A percentile compares a stretch with the other conserved stretches of the same genome.
Conservation (phyloP, 2,329 filamentous ascomycete genomes). For the Cladorrhinum sp. region DNA sequence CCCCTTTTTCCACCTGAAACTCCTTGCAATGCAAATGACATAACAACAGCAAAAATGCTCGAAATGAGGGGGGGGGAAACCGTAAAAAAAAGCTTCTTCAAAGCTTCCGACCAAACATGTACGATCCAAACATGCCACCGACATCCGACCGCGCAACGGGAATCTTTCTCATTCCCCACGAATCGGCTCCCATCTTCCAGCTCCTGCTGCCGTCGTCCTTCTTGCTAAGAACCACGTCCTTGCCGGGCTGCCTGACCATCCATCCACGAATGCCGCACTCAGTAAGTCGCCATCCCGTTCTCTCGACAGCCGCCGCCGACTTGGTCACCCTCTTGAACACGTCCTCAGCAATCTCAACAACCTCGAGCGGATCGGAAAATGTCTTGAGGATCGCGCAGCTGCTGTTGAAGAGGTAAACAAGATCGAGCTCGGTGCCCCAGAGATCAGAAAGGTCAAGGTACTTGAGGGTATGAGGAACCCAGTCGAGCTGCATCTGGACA, state of each 20-base stretch:
- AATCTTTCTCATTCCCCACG: conserved; percentile 86
- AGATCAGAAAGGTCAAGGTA: conserved; percentile 78
- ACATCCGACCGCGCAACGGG: conserved; percentile 90
- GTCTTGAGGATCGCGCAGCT: conserved; percentile 55
- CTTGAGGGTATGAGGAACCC: conserved; percentile 60
- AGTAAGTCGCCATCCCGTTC: conserved; percentile 66
- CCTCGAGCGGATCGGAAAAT: conserved; percentile 66
- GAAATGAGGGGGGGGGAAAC: background rate
- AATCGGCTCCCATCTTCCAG: conserved; percentile 84
- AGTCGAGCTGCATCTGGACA: conserved; percentile 35
- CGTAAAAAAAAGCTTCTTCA: conserved; percentile 28
- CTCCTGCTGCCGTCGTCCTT: conserved; percentile 57
- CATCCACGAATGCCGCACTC: conserved; percentile 65
- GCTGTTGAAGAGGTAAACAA: conserved; percentile 51
- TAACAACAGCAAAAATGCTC: background rate
- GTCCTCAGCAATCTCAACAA: conserved; percentile 71
- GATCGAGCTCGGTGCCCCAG: conserved; percentile 57
- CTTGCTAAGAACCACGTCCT: conserved; percentile 30
- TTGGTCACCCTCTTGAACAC: conserved; percentile 64
- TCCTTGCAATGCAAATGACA: conserved; percentile 4
- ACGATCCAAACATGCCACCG: conserved; percentile 84
- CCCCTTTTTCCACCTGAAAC: background rate
- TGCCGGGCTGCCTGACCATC: conserved; percentile 49
- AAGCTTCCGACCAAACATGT: conserved; percentile 60
- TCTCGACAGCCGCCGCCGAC: conserved; percentile 56